A percentile compares a stretch with the other conserved stretches of the same genome.
phyloP scores from a whole-genome alignment of 2,329 filamentous ascomycete genomes.

The Amphichorda felina region DNA sequence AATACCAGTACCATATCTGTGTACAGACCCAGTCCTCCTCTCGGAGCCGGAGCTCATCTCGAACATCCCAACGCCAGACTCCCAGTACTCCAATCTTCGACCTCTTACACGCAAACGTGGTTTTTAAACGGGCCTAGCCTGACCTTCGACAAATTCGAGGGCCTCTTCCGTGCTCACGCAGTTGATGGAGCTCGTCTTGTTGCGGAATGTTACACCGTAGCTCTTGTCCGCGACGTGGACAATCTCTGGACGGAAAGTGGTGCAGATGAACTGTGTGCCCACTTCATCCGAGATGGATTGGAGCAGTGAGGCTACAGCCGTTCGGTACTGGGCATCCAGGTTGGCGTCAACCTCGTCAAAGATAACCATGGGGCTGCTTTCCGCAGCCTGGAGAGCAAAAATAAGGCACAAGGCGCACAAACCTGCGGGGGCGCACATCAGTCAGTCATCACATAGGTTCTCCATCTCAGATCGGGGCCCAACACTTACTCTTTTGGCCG shows the following conservation, averaged over 20 bases:
- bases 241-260: conserved; percentile 96
- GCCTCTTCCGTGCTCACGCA: conserved; percentile 82
- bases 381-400: conserved; percentile 96
- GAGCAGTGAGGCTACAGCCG: conserved; percentile 83
- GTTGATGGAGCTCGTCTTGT: conserved; percentile 91
- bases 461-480: not conserved
- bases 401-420: conserved; percentile 94
- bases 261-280: conserved; percentile 85
- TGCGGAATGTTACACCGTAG: conserved; percentile 88
- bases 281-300: conserved; percentile 61
- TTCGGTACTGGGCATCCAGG: conserved; percentile 93
- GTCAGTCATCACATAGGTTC: no score
- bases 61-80: no score
- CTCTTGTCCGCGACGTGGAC: conserved; percentile 92
- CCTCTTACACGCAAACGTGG: no score
- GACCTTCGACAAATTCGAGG: conserved; percentile 86
- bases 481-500: conserved; percentile 84
- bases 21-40: no score
- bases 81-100: no score
- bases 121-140: conserved; percentile 28
- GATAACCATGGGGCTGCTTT: conserved; percentile 96
- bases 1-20: no score
- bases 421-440: conserved; percentile 33
- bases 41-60: no score
- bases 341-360: conserved; percentile 99